Base-by-base conservation (phyloP, 305 asterid species). In the Galium porrigens region DNA sequence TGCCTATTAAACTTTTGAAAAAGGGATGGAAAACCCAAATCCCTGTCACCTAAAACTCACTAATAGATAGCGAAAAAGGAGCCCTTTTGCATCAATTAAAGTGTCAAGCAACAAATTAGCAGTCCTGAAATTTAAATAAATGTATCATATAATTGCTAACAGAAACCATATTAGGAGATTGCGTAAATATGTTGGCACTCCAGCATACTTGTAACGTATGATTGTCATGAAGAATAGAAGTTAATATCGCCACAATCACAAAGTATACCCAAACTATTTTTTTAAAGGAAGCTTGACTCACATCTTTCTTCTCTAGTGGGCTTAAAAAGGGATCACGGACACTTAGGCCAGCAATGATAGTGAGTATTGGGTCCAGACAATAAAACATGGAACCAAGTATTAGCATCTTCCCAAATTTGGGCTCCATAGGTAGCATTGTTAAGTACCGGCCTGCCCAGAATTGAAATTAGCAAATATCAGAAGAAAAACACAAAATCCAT, bases 401-500 rank as follows among this genome's bases (percentile, higher is more conserved):
- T 77, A 91, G 95, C 96, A 91, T 91, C 76, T 91, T 91, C 75
- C 98, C 98, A 61, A 85, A 92, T 78, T 91, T 91, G 69, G 98
- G 98, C 82, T 89, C 98, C 95, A 84, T 76, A n/a, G 98, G 98
- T 69, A 91, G 96, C 89, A 83, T 79, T 42, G 95, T 83, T 80
- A 91, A 74, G 87, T 89, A 89, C 64, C 81, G 81, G 29, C 98
- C 98, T 91, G 86, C 65, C 54, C 73, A 75, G 63, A 76, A 72
- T 66, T 64, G 61, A 46, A 54, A 66, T 66, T 63, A 60, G 64
- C 32, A 42, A n/a, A 75, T 70, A 58, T 74, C 71, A 70, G 60
- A 65, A 65, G 44, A 63, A 54, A 65, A 67, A 34, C 53, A 59
- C 58, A 57, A 52, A 54, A 63, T 60, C 30, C 70, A 70, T 57